phyloP scores from a whole-genome alignment of 768 basidiomycete genomes.

The Austroboletus festivus region DNA sequence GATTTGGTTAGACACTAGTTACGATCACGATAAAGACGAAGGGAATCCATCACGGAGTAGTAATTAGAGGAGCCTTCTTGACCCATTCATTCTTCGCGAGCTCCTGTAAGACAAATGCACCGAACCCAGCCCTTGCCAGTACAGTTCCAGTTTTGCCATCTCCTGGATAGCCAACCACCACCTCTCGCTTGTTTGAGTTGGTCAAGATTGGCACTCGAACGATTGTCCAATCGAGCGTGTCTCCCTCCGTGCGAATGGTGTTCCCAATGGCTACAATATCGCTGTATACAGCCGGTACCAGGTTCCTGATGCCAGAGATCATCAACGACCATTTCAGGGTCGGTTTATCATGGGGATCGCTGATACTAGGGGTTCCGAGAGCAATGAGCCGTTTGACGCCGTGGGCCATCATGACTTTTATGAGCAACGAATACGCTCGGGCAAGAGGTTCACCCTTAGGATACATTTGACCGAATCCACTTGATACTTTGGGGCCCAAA shows the following conservation, averaged over 20 bases:
- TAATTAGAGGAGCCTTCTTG: conserved; percentile 37
- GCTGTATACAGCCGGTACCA: conserved; percentile 58
- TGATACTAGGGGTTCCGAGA: conserved; percentile 65
- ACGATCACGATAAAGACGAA: neutral
- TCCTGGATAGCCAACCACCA: conserved; percentile 64
- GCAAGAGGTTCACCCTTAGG: conserved; percentile 57
- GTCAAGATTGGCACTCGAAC: conserved; percentile 64
- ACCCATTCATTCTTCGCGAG: conserved; percentile 60
- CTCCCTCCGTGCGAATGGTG: conserved; percentile 45
- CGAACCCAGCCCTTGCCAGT: conserved; percentile 59
- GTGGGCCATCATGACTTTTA: conserved; percentile 53
- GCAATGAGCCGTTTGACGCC: conserved; percentile 57
- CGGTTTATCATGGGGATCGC: conserved; percentile 57
- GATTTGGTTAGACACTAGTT: neutral
- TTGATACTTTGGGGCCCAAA: conserved; percentile 45
- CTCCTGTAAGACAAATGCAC: conserved; percentile 57
- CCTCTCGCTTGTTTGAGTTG: conserved; percentile 41
- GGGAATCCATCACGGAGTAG: neutral
- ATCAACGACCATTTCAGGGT: conserved; percentile 40
- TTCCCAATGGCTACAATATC: conserved; percentile 67
- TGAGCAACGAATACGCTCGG: conserved; percentile 51
- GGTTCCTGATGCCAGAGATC: conserved; percentile 34
- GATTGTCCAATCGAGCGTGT: conserved; percentile 64
- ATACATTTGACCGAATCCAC: conserved; percentile 33
- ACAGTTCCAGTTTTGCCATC: conserved; percentile 51